Evolutionary conservation across 495 filamentous ascomycete species (phyloP).

Genomic region (Tuber indicum): DNA sequence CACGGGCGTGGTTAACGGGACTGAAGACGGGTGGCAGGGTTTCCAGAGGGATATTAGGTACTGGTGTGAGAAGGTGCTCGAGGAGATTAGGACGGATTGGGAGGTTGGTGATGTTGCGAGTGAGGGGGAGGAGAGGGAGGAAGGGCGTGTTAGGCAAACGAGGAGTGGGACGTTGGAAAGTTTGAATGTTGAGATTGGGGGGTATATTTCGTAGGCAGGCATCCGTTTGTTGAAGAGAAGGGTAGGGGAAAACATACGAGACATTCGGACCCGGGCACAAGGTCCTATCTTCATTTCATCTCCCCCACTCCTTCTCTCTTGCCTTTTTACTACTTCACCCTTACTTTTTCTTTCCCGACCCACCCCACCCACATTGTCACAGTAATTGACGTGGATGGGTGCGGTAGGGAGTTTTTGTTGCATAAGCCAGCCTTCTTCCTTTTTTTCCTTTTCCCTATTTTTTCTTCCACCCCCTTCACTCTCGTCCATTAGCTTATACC

Average conservation of each 20-base stretch:
- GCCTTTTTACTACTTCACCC: background rate
- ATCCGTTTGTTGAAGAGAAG: background rate
- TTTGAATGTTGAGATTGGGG: conserved; percentile 38
- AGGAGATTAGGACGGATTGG: conserved; percentile 40
- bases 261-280: background rate
- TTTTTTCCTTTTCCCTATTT: background rate
- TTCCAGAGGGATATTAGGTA: conserved; percentile 34
- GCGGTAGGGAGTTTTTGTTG: background rate
- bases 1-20: conserved; percentile 68
- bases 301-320: background rate
- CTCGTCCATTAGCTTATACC: background rate
- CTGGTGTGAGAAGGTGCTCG: conserved; percentile 39
- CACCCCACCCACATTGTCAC: background rate
- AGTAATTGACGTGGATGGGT: background rate
- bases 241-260: background rate
- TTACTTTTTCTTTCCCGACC: background rate
- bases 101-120: conserved; percentile 37
- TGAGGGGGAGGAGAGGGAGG: background rate
- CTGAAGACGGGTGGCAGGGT: conserved; percentile 33
- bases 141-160: conserved; percentile 36
- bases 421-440: background rate
- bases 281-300: background rate
- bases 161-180: conserved; percentile 39
- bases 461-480: background rate
- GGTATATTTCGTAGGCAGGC: background rate